Evolutionary conservation across 805 yeast genomes (phyloP), one percentile per base, ranked within the genome.

Genomic region (Yarrowia phangngaensis): DNA sequence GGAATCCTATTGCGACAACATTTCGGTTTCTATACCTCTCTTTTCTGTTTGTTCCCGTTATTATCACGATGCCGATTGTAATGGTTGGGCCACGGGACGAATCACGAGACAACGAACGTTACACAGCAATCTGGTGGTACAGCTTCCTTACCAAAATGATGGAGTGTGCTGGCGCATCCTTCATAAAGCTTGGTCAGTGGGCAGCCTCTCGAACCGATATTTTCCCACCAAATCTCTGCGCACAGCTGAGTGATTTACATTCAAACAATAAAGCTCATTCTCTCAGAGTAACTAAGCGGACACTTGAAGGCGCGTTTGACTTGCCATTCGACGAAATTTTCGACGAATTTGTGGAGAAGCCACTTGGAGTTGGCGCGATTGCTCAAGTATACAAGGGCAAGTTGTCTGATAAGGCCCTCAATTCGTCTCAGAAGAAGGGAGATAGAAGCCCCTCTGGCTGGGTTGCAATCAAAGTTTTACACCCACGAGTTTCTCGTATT

Each of bases 331-430:
- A 83, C 12, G 86, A 85, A 26, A 76, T 88, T 5, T 92, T 90
- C 63, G 88, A 81, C 22, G 86, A 82, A 54, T 85, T 92, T 58
- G 67, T 76, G 24, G 79, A 76, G 20, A 70, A 63, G 28, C 97
- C 97, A 0, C 67, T 89, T 6, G 98, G 98, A 1, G 90, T 90
- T n/a, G 98, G 98, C 11, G 96, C 98, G 1, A 92, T 92, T 68
- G 98, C 96, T 1, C 98, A 92, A 65, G 98, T 92, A 3, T 85
- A 90, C 65, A 65, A 76, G 28, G 97, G 84, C 1, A 79, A 78
- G 55, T 65, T 86, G 6, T 52, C 58, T 8, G 17, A 40, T 26
- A 36, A 52, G 29, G 29, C 33, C 2, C 8, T 29, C 8, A 24
- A 27, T 12, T 16, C 29, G 1, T 9, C 22, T 2, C 7, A 20